A percentile compares a stretch with the other conserved stretches of the same genome.
phyloP scores from a whole-genome alignment of 2,329 filamentous ascomycete genomes.

The Pseudopithomyces maydicus region DNA sequence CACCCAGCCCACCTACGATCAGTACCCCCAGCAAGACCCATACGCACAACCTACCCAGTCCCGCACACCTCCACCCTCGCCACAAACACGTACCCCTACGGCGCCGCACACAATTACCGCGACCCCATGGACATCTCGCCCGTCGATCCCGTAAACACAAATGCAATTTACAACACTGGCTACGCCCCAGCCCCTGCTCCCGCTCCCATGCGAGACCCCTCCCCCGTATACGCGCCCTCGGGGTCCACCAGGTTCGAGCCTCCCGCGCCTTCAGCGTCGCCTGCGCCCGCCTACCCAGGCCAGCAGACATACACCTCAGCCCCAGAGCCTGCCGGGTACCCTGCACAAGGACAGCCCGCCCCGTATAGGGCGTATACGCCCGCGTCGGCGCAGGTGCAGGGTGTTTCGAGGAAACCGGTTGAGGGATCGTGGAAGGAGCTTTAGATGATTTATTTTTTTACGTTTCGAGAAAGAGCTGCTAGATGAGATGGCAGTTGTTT shows the following conservation, averaged over 20 bases:
- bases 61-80: background rate
- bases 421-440: constrained; percentile 29
- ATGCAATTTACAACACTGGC: constrained; percentile 8
- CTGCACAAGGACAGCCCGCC: constrained; percentile 9
- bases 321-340: constrained; percentile 5
- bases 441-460: background rate
- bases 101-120: background rate
- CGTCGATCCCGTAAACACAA: background rate
- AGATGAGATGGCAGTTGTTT: no score
- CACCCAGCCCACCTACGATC: constrained; percentile 8
- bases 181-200: background rate
- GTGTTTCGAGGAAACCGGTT: constrained; percentile 20
- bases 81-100: constrained; percentile 6
- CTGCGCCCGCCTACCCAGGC: constrained; percentile 14
- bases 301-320: constrained; percentile 13
- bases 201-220: constrained; percentile 3
- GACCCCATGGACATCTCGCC: constrained; percentile 3
- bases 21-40: constrained; percentile 12
- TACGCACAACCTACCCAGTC: constrained; percentile 15
- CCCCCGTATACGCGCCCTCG: constrained; percentile 20
- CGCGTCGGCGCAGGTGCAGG: constrained; percentile 11
- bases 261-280: constrained; percentile 5
- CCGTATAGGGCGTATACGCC: constrained; percentile 21
- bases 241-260: constrained; percentile 11
- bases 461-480: no score